Conservation (phyloP, 352 stramenopile genomes). For the Sclerospora graminicola region DNA sequence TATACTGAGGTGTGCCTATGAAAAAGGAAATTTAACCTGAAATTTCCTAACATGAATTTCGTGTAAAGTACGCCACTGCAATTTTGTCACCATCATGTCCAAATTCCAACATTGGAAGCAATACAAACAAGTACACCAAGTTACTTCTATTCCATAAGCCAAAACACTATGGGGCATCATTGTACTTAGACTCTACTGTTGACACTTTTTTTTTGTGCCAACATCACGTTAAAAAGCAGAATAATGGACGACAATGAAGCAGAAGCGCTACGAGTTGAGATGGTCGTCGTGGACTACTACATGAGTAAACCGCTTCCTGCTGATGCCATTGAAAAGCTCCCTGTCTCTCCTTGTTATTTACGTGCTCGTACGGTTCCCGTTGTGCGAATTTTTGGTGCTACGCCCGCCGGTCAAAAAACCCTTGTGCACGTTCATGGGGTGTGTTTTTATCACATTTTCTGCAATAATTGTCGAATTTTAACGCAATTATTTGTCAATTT, state of each 20-base stretch:
- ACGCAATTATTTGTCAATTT: background rate
- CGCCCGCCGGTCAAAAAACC: constrained; percentile 82
- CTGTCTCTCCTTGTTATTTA: constrained; percentile 54
- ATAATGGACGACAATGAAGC: constrained; percentile 11
- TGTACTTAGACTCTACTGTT: no score
- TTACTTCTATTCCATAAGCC: no score
- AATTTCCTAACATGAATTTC: no score
- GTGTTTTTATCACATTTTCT: background rate
- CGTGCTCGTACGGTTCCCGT: constrained; percentile 68
- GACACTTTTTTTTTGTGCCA: no score
- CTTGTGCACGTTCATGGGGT: constrained; percentile 87
- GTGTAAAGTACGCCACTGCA: no score
- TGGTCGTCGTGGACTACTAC: constrained; percentile 78
- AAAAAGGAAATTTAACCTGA: no score
- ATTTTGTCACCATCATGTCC: no score
- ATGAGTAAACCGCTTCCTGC: constrained; percentile 52
- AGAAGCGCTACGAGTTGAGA: constrained; percentile 57
- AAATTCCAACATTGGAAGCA: no score
- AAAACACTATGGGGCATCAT: no score
- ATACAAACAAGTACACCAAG: no score
- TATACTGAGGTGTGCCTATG: no score
- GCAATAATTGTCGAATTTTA: background rate
- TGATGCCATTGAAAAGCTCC: constrained; percentile 30
- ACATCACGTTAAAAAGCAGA: background rate
- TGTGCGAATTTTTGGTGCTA: constrained; percentile 85